Percentiles rank a stretch among this genome's conserved stretches.
phyloP scores from a whole-genome alignment of 1,284 basidiomycete genomes.

The Ceratobasidium theobromae region DNA sequence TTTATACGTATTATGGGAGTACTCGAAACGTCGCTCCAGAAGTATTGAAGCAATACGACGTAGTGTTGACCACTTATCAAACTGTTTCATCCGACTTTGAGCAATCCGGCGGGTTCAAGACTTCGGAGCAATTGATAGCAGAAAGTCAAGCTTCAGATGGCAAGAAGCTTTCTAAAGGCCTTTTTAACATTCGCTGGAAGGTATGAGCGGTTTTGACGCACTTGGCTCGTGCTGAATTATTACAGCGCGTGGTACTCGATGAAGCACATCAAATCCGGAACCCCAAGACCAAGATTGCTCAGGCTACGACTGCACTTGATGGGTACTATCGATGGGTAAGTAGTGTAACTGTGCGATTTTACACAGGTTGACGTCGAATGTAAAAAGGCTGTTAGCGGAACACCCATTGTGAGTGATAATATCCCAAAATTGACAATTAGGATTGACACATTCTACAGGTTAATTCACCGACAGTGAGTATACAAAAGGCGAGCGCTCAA shows the following conservation, averaged over 20 bases:
- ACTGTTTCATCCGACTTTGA: conserved; percentile 44
- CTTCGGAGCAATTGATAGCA: conserved; percentile 9
- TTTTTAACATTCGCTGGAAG: conserved; percentile 81
- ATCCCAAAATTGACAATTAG: neutral
- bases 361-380: neutral
- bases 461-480: conserved; percentile 66
- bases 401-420: conserved; percentile 69
- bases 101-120: conserved; percentile 36
- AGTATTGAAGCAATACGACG: conserved; percentile 67
- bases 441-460: conserved; percentile 52
- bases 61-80: conserved; percentile 91
- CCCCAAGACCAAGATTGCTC: conserved; percentile 78
- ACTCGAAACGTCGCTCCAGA: conserved; percentile 60
- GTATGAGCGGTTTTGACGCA: conserved; percentile 39
- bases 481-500: neutral
- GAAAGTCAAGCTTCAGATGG: conserved; percentile 34
- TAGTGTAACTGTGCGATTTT: neutral
- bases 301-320: conserved; percentile 63
- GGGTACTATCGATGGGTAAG: conserved; percentile 74
- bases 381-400: conserved; percentile 63
- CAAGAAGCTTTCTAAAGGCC: conserved; percentile 47
- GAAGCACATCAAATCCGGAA: conserved; percentile 88
- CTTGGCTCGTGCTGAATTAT: neutral
- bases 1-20: conserved; percentile 69
- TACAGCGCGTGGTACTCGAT: conserved; percentile 76